These are phyloP conservation scores for Penicillium diatomitis DNA, from an alignment of 495 filamentous ascomycete genomes.

Conservation along the genomic window DNA sequence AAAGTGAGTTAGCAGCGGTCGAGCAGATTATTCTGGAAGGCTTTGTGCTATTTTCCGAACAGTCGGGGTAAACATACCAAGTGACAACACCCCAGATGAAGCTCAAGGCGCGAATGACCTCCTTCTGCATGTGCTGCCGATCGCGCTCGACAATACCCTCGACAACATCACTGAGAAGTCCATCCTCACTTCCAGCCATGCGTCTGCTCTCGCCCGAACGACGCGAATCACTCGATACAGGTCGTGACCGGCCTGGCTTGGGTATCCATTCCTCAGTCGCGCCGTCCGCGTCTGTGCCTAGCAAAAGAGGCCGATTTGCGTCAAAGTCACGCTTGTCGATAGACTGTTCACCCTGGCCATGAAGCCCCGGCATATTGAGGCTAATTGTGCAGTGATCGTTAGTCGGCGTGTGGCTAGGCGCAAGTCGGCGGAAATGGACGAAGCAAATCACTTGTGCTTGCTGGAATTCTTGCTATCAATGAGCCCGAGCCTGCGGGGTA, in stretches of 20 bases:
- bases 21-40: too few relatives aligned
- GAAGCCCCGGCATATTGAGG: slow-evolving; percentile 21
- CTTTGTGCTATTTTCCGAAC: too few relatives aligned
- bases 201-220: slow-evolving; percentile 5
- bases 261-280: slow-evolving; percentile 7
- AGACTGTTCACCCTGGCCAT: slow-evolving; percentile 11
- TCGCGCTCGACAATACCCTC: slow-evolving; percentile 52
- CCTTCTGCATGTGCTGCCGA: slow-evolving; percentile 40
- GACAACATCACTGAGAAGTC: slow-evolving; percentile 51
- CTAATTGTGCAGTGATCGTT: neutral
- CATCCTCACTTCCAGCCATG: slow-evolving; percentile 34
- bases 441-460: neutral
- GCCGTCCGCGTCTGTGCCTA: slow-evolving; percentile 23
- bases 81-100: slow-evolving; percentile 54
- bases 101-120: slow-evolving; percentile 43
- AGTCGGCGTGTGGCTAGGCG: neutral
- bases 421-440: neutral
- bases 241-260: slow-evolving; percentile 6
- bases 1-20: slow-evolving; percentile 2
- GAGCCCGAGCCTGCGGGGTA: neutral
- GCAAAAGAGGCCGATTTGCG: slow-evolving; percentile 37
- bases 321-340: slow-evolving; percentile 58
- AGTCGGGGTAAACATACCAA: slow-evolving; percentile 30
- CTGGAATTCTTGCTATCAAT: neutral
- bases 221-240: slow-evolving; percentile 15